Percentiles rank a stretch among this genome's conserved stretches.
These are phyloP conservation scores for Melastoma malabathricum DNA, from an alignment of 345 rosid genomes.

Conservation along the genomic window DNA sequence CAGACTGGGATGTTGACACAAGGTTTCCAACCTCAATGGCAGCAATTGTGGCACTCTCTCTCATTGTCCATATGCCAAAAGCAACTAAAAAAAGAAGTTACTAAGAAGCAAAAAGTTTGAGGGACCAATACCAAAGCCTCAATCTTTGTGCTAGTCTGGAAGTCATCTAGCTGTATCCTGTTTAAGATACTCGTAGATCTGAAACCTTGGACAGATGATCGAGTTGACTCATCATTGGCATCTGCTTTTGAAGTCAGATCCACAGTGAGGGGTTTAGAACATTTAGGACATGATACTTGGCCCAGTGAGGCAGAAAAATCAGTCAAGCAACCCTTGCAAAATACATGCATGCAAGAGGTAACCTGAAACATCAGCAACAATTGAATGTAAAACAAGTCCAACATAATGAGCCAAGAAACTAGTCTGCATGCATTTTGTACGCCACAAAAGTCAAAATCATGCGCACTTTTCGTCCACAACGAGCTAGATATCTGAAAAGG, in stretches of 20 bases:
- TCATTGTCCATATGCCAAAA: background rate
- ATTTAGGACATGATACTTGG: constrained; percentile 64
- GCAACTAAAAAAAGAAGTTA: background rate
- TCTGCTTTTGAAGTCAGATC: constrained; percentile 50
- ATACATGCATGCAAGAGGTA: constrained; percentile 61
- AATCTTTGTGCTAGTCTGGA: constrained; percentile 95
- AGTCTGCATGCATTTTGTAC: no score
- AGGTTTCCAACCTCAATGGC: no score
- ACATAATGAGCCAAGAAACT: no score
- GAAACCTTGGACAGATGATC: constrained; percentile 60
- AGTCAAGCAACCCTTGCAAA: constrained; percentile 86
- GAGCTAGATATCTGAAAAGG: no score
- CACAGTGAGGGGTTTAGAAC: constrained; percentile 59
- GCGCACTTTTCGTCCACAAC: no score
- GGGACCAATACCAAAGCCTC: constrained; percentile 77
- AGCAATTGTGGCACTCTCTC: background rate
- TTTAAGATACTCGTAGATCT: constrained; percentile 76
- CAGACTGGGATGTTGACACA: no score
- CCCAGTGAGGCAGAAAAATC: constrained; percentile 52
- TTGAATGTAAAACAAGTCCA: no score
- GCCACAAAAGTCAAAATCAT: no score
- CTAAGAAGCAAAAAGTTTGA: constrained; percentile 1
- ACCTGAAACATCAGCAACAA: constrained; percentile 32
- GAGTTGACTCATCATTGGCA: constrained; percentile 32
- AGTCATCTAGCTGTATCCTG: constrained; percentile 61